Conservation (phyloP, 352 stramenopile genomes). For the Peronospora belbahrii region DNA sequence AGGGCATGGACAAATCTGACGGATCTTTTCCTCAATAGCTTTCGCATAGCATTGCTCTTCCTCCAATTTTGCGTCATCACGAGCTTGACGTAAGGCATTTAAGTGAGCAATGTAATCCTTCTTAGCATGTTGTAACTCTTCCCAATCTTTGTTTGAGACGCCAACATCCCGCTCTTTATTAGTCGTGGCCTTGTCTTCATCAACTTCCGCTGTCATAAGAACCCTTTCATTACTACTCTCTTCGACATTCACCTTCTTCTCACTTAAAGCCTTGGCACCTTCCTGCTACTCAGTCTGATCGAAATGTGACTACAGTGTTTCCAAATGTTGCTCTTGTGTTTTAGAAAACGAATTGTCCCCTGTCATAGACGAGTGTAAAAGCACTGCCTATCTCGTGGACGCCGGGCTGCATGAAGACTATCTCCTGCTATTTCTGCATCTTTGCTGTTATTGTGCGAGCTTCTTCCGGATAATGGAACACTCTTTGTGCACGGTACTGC, state of each 20-base stretch:
- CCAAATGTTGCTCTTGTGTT: not conserved
- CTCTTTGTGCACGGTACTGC: conserved; percentile 55
- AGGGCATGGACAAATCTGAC: conserved; percentile 52
- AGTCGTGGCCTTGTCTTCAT: conserved; percentile 5
- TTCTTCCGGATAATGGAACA: conserved; percentile 36
- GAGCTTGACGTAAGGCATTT: conserved; percentile 25
- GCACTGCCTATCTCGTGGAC: conserved; percentile 26
- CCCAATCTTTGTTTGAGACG: conserved; percentile 61
- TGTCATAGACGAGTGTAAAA: conserved; percentile 18
- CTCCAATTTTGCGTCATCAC: conserved; percentile 30
- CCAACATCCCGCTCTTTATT: conserved; percentile 29
- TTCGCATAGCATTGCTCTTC: conserved; percentile 30
- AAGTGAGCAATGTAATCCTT: conserved; percentile 33
- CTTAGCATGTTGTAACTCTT: conserved; percentile 57
- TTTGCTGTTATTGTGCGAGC: conserved; percentile 36
- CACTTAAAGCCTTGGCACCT: not conserved
- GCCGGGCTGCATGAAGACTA: conserved; percentile 30
- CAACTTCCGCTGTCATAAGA: conserved; percentile 22
- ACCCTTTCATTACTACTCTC: no score
- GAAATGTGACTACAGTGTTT: not conserved
- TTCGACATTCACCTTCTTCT: conserved; percentile 11
- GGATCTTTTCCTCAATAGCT: conserved; percentile 54
- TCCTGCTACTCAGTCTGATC: conserved; percentile 7
- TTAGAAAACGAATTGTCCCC: conserved; percentile 1
- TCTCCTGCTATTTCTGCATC: conserved; percentile 38